Base-by-base conservation (phyloP, 208 protist genomes). In the Trypanosoma avium region DNA sequence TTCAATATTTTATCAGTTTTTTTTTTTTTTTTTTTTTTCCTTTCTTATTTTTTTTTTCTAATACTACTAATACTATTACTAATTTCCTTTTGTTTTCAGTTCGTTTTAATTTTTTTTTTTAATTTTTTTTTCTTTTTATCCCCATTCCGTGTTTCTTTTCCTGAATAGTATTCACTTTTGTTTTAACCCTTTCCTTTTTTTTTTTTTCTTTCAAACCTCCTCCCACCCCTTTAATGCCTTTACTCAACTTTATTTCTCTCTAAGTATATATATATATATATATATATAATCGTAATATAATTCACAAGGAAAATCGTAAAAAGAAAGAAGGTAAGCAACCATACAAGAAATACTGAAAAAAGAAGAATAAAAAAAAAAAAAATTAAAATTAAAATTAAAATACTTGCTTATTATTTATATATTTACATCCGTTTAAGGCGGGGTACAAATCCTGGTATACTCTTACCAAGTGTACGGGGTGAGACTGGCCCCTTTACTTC, bases 401-500 rank as follows among this genome's bases (percentile, higher is more conserved):
- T 13, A 36, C 12, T 35, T 13, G n/a, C 21, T 49, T n/a, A 15
- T 35, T 29, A 24, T 12, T 27, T 1, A 17, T 13, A 17, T 42
- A 26, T 61, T 73, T 82, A 83, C 47, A 84, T 74, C 30, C 82
- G 79, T 59, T 87, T 86, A 30, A 91, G 75, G 21, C 87, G 79
- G 6, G 85, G 81, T 4, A 84, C 80, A 55, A 86, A 88, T 27
- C 82, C 83, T 5, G 85, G 82, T 4, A 77, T 64, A 27, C 58
- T 79, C 75, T 92, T 92, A 24, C 73, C 67, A 46, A 82, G 43
- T n/a, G 83, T 77, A 19, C 88, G 82, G 15, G 88, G 85, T 13
- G 84, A 92, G 1, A 89, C 69, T 0, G 83, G 69, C 0, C 77
- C 83, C 61, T 90, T 70, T 13, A 85, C 53, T n/a, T 82, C 70